Percentiles rank a stretch among this genome's conserved stretches.
Evolutionary conservation across 2,329 filamentous ascomycete genomes (phyloP).

Genomic region (Amesomyces nigricolor): DNA sequence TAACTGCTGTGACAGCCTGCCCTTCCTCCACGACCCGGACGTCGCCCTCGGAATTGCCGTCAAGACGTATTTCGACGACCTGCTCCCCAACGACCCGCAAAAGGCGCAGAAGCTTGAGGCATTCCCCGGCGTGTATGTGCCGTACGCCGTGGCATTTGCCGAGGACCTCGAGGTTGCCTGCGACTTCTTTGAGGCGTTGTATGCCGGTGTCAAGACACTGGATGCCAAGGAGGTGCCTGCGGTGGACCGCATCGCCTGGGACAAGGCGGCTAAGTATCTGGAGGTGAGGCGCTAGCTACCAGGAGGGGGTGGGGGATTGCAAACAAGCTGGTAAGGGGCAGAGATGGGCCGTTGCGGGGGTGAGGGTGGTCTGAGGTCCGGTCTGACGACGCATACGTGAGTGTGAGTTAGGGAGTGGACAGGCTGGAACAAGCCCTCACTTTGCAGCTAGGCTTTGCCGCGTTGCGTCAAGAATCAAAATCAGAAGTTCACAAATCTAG

Average conservation of each 20-base stretch:
- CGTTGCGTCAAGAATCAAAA: neutral
- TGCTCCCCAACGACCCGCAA: slow-evolving; percentile 52
- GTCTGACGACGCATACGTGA: no score
- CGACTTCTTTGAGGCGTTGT: slow-evolving; percentile 53
- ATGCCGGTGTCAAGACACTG: slow-evolving; percentile 52
- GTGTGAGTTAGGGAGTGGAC: no score
- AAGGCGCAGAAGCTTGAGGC: slow-evolving; percentile 39
- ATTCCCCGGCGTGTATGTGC: slow-evolving; percentile 52
- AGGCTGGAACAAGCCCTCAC: neutral
- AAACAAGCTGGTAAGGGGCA: no score
- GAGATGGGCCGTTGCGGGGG: no score
- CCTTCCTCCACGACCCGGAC: slow-evolving; percentile 49
- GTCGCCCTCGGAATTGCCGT: slow-evolving; percentile 73
- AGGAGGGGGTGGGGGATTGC: no score
- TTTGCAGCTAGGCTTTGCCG: neutral
- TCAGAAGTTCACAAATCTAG: no score
- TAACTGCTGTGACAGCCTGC: slow-evolving; percentile 23
- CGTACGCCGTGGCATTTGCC: slow-evolving; percentile 51
- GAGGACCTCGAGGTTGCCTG: slow-evolving; percentile 55
- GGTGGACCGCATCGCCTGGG: slow-evolving; percentile 48
- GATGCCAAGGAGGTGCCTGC: slow-evolving; percentile 42
- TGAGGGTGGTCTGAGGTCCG: no score
- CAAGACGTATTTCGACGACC: slow-evolving; percentile 61
- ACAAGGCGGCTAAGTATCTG: slow-evolving; percentile 50
- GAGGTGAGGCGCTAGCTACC: slow-evolving; percentile 34